Conservation (phyloP, 192 early-diverging fungal genomes). For the Gigaspora rosea region DNA sequence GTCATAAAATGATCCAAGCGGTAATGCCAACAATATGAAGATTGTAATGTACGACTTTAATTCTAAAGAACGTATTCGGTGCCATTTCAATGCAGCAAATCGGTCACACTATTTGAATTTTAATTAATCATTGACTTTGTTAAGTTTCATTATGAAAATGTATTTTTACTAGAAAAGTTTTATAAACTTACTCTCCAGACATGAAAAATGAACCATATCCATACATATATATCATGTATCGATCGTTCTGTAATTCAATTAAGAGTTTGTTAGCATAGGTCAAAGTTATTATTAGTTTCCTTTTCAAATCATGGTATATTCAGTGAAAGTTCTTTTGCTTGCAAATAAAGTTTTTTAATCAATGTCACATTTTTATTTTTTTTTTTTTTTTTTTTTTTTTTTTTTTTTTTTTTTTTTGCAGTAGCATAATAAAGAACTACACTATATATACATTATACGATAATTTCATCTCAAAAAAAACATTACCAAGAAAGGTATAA, state of each 20-base stretch:
- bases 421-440: background rate
- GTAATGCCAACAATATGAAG: slow-evolving; percentile 22
- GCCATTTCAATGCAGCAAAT: background rate
- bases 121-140: background rate
- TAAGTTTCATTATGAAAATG: background rate
- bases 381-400: too few species aligned
- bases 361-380: too few species aligned
- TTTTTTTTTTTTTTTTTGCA: background rate
- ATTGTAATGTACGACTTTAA: slow-evolving; percentile 23
- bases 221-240: slow-evolving; percentile 23
- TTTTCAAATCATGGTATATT: too few species aligned
- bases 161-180: background rate
- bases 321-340: too few species aligned
- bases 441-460: background rate
- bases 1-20: slow-evolving; percentile 4
- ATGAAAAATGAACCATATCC: slow-evolving; percentile 25
- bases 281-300: background rate
- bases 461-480: background rate
- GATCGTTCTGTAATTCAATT: slow-evolving; percentile 1
- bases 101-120: slow-evolving; percentile 8
- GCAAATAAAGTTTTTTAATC: too few species aligned
- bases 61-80: background rate
- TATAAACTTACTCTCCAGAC: slow-evolving; percentile 13
- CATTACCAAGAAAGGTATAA: background rate
- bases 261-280: background rate